Evolutionary conservation across 768 basidiomycete genomes (phyloP).

Genomic region (Leccinum longicurvipes): DNA sequence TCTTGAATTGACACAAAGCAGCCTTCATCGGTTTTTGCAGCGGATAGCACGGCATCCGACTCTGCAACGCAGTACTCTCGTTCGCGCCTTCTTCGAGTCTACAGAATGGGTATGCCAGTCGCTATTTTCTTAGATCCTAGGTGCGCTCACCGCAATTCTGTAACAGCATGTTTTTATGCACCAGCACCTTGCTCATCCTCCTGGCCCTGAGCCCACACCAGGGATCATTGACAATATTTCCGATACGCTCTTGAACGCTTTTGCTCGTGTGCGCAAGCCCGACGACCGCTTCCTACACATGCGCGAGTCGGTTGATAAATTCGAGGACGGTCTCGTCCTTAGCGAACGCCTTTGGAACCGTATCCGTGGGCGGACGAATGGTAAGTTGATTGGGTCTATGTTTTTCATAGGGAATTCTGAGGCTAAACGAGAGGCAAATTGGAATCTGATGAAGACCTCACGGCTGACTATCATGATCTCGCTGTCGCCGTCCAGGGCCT

Average conservation of each 20-base stretch:
- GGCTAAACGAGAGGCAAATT: conserved; percentile 82
- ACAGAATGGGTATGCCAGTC: conserved; percentile 86
- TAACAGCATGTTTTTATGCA: conserved; percentile 93
- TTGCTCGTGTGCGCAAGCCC: conserved; percentile 92
- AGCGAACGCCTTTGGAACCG: conserved; percentile 82
- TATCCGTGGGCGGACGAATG: conserved; percentile 76
- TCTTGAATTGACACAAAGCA: conserved; percentile 30
- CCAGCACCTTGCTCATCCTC: conserved; percentile 90
- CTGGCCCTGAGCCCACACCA: conserved; percentile 71
- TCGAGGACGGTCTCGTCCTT: conserved; percentile 85
- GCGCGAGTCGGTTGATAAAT: conserved; percentile 90
- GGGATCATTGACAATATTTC: conserved; percentile 93
- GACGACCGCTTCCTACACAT: conserved; percentile 94
- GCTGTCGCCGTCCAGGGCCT: conserved; percentile 95
- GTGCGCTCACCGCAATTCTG: conserved; percentile 5
- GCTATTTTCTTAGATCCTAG: not conserved
- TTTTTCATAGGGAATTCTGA: conserved; percentile 52
- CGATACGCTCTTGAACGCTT: conserved; percentile 94
- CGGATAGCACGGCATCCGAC: conserved; percentile 93
- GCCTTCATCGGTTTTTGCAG: conserved; percentile 89
- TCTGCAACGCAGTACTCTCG: conserved; percentile 82
- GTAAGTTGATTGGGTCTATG: conserved; percentile 48
- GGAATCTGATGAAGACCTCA: conserved; percentile 89
- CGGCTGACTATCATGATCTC: conserved; percentile 95
- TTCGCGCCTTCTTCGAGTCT: conserved; percentile 94